Evolutionary conservation across 805 yeast genomes (phyloP), one percentile per base, ranked within the genome.

Genomic region (Sugiyamaella boreocaroliniensis): DNA sequence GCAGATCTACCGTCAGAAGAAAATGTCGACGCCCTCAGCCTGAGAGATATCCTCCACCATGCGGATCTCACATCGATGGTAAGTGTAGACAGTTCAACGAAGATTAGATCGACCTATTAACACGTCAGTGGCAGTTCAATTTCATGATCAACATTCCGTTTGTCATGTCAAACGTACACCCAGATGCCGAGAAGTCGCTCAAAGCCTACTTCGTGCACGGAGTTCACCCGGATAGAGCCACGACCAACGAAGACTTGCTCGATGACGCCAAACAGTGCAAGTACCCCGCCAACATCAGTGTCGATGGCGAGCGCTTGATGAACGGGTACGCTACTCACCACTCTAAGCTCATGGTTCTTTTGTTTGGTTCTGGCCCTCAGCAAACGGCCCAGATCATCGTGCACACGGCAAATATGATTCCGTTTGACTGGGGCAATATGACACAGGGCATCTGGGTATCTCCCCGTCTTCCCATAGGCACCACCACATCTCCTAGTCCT

Each of bases 401-500:
- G 2, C 68, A 64, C 48, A 68, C 71, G 1, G 69, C 69, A 18
- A 68, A 68, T 48, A 22, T 68, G 56, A 61, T 67, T 14, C 53
- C 48, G 26, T 55, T 58, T 29, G 71, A 68, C 52, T 68, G 71
- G 71, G 50, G 47, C 6, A 61, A 60, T 44, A 60, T 64, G 65
- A 56, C 66, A 22, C 68, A 68, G 51, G 69, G 65, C 1, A 58
- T 62, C 4, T 68, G 69, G 70, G 50, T 51, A 29, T 56, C 65
- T 18, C 66, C 68, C 1, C 41, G 57, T 14, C 50, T 66, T 20
- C 43, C 26, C 16, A 29, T 10, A 37, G 29, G 12, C 14, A 8
- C 9, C 9, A 14, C 20, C 16, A 19, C 29, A 18, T 16, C 18
- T 18, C 19, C 42, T 10, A 42, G 45, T 11, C 40, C 16, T 26